Evolutionary conservation across 2,329 filamentous ascomycete species (phyloP), one percentile per base, ranked within the genome.

Genomic region (Lachnum nothofagi): DNA sequence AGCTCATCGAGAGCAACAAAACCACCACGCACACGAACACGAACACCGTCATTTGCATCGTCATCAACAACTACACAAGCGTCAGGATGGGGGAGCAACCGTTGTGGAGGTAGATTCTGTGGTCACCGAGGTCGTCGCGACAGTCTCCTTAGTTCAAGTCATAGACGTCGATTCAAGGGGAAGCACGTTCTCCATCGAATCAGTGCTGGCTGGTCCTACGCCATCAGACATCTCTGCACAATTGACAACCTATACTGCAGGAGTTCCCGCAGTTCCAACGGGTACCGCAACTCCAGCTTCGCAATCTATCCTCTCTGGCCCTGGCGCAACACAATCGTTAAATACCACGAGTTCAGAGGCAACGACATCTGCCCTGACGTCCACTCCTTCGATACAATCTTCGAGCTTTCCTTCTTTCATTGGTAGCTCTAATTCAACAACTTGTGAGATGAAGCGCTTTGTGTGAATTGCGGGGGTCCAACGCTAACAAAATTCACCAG

Each of bases 1-100:
- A 42, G 62, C 60, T 65, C 63, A 65, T 56, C 62, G 60, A 46
- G 62, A 63, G 59, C 60, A 63, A 43, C 51, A 43, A 40, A 20
- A 27, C 22, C 53, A 42, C 27, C 27, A 47, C 25, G 14, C 41
- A 41, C 44, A 25, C 33, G 35, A 41, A 4, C 52, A 57, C 46
- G 42, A 57, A 42, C 54, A 56, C 46, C 54, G 54, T 33, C 41
- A 59, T 35, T 53, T 58, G 27, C 56, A 63, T 45, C 51, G 55
- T 52, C 48, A 59, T 42, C 48, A 58, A 25, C 51, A 50, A 14
- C 54, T 33, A 35, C 46, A 44, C 49, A 52, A 35, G 42, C 50
- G 22, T 31, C 42, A 41, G 41, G 24, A 45, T 23, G 33, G 25
- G n/a, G n/a, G n/a, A 5, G 43, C 49, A 9, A 35, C 35, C 9